Conservation (phyloP, 1,284 basidiomycete genomes). For the Ceratobasidium theobromae region DNA sequence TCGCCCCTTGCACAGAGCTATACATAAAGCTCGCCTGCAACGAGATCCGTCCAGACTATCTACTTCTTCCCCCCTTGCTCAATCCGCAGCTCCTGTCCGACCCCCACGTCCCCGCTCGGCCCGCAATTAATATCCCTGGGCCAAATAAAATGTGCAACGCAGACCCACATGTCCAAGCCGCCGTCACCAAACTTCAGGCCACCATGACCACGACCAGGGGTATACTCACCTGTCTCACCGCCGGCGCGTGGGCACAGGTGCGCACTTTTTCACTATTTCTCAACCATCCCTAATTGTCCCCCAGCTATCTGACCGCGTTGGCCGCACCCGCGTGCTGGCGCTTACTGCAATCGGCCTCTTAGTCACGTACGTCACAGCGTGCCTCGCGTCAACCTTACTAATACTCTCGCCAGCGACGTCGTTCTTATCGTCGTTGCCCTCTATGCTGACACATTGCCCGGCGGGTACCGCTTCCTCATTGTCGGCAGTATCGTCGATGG, state of each 20-base stretch:
- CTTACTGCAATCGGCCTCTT: constrained; percentile 65
- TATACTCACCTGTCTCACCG: constrained; percentile 33
- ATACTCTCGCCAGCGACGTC: constrained; percentile 50
- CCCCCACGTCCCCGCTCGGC: constrained; percentile 2
- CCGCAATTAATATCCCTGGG: constrained; percentile 26
- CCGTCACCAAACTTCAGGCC: constrained; percentile 32
- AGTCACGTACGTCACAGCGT: constrained; percentile 46
- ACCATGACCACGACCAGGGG: constrained; percentile 31
- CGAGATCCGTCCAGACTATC: constrained; percentile 32
- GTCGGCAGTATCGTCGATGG: constrained; percentile 76
- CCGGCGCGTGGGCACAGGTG: constrained; percentile 54
- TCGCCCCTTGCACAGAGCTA: constrained; percentile 32
- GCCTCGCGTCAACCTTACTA: neutral
- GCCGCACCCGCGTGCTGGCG: constrained; percentile 68
- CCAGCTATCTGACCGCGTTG: constrained; percentile 76
- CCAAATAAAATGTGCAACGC: constrained; percentile 31
- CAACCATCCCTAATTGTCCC: neutral
- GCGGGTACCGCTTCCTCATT: constrained; percentile 82
- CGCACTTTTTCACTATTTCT: constrained; percentile 38
- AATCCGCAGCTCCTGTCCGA: neutral
- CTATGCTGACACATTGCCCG: constrained; percentile 62
- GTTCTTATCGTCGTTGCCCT: constrained; percentile 66
- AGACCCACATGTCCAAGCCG: constrained; percentile 31
- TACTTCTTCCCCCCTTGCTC: constrained; percentile 10
- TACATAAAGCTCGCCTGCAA: constrained; percentile 35